Base-by-base conservation (phyloP, 805 yeast species). In the Komagataella kurtzmanii region DNA sequence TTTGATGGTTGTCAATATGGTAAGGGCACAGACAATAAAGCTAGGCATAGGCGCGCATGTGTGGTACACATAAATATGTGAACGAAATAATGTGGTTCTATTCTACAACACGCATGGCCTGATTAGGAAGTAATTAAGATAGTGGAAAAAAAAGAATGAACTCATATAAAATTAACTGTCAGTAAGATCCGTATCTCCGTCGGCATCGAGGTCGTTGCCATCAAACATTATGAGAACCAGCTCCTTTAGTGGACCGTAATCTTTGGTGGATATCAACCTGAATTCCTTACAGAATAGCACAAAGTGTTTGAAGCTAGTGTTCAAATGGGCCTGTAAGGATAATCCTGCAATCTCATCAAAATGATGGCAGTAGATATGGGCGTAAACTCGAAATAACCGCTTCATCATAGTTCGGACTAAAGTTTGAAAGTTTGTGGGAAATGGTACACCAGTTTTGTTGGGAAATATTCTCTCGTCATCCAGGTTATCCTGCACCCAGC, bases 341-440 rank as follows among this genome's bases (percentile, higher is more conserved):
- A 93, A 73, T 64, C 90, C 98, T 45, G 89, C 79, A 53, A 93
- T 86, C 66, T 91, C 97, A 63, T 89, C 96, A 66, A 93, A 91
- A 65, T 93, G 99, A 63, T 93, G 98, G 63, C 99, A 93, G 67
- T 93, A 93, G 47, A 93, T 87, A 68, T 93, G 99, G 1, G 99
- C 98, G 62, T 93, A 93, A 3, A 93, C 89, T 64, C 99, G 77
- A 67, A 90, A 93, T 50, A 93, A 72, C 57, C 99, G 78, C 67
- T 91, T 88, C 74, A 93, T 80, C 48, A 93, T 88, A 17, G 95
- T 90, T 60, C 82, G 85, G 47, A 88, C 86, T 55, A 88, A 75
- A 6, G 81, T 75, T 19, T 81, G 81, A 60, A 95, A 90, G 57
- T 84, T 88, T 50, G 81, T 81, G 6, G 97, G 93, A 66, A 93